A percentile compares a stretch with the other conserved stretches of the same genome.
Conservation (phyloP, 257 asterid genomes). For the Ajuga chamaepitys region DNA sequence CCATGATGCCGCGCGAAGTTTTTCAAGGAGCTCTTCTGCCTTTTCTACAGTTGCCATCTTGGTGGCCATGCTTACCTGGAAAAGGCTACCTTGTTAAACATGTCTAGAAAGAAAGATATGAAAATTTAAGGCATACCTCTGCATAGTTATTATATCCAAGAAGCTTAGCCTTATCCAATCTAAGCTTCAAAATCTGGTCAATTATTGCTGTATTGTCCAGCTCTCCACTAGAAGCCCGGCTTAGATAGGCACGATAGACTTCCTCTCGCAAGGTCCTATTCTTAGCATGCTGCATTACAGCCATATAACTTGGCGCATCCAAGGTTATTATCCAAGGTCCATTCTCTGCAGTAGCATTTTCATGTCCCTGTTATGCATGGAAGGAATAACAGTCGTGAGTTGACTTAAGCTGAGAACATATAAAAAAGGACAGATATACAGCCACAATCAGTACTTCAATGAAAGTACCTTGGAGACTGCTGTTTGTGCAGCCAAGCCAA, state of each 20-base stretch:
- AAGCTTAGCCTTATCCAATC: slow-evolving; percentile 91
- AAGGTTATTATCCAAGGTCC: slow-evolving; percentile 96
- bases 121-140: slow-evolving; percentile 45
- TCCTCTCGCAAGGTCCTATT: slow-evolving; percentile 89
- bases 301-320: slow-evolving; percentile 87
- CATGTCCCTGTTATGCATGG: slow-evolving; percentile 64
- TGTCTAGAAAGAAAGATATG: background rate
- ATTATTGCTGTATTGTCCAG: slow-evolving; percentile 74
- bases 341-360: slow-evolving; percentile 82
- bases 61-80: slow-evolving; percentile 89
- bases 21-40: slow-evolving; percentile 89
- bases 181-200: slow-evolving; percentile 82
- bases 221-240: slow-evolving; percentile 93
- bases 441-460: background rate
- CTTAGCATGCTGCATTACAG: slow-evolving; percentile 89
- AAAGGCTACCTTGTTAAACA: slow-evolving; percentile 22
- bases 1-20: slow-evolving; percentile 89
- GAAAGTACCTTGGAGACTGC: slow-evolving; percentile 77
- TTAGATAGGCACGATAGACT: slow-evolving; percentile 80
- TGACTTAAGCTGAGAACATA: background rate
- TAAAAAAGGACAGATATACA: slow-evolving; percentile 1
- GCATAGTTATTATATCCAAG: slow-evolving; percentile 92
- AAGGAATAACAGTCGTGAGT: slow-evolving; percentile 8
- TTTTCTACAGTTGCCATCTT: slow-evolving; percentile 94
- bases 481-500: slow-evolving; percentile 97